Evolutionary conservation across 768 basidiomycete genomes (phyloP).

Genomic region (Phanerochaete sordida): DNA sequence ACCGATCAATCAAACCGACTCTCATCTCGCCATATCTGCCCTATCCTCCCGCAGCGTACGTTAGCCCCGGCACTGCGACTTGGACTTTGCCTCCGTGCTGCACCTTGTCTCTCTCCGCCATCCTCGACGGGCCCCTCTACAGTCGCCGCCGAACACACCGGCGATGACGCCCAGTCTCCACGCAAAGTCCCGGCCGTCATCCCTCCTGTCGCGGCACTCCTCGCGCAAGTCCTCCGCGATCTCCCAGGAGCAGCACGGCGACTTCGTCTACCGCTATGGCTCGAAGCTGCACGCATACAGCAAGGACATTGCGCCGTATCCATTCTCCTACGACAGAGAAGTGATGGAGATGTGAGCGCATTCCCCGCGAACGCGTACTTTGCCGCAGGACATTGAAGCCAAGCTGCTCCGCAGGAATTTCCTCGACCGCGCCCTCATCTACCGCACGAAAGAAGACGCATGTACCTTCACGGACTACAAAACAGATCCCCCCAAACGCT

Average conservation of each 20-base stretch:
- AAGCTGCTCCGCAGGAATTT: neutral
- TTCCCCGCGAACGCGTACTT: neutral
- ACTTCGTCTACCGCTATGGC: slow-evolving; percentile 55
- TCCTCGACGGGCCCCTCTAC: neutral
- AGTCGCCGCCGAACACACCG: neutral
- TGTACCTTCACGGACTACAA: slow-evolving; percentile 56
- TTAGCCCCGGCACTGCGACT: too few species aligned
- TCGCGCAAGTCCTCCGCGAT: slow-evolving; percentile 28
- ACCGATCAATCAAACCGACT: neutral
- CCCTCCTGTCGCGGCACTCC: slow-evolving; percentile 14
- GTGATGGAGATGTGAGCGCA: slow-evolving; percentile 62
- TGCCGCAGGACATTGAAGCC: neutral
- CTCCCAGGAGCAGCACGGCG: slow-evolving; percentile 26
- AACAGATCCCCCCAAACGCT: slow-evolving; percentile 44
- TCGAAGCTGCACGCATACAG: slow-evolving; percentile 63
- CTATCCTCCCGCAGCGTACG: too few species aligned
- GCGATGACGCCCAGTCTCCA: slow-evolving; percentile 6
- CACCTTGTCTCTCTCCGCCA: neutral
- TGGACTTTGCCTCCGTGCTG: neutral
- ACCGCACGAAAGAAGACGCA: slow-evolving; percentile 39
- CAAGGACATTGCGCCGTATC: slow-evolving; percentile 75
- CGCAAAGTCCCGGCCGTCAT: slow-evolving; percentile 3
- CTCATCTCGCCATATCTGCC: neutral
- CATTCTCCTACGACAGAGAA: slow-evolving; percentile 62
- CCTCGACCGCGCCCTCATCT: slow-evolving; percentile 17